A percentile compares a stretch with the other conserved stretches of the same genome.
phyloP scores from a whole-genome alignment of 495 filamentous ascomycete species.

The Aspergillus biplanus region DNA sequence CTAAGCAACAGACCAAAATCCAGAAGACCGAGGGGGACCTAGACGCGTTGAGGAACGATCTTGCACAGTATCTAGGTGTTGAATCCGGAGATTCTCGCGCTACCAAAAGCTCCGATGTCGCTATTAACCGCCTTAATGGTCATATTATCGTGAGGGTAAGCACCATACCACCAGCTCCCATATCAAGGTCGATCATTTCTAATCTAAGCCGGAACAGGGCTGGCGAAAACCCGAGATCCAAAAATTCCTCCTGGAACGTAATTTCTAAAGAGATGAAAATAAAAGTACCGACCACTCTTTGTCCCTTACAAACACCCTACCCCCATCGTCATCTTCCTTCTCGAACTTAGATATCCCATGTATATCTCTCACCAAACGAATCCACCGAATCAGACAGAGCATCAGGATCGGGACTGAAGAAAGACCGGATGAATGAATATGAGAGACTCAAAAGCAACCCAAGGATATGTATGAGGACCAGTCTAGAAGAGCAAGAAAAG shows the following conservation, averaged over 20 bases:
- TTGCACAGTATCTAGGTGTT: slow-evolving; percentile 53
- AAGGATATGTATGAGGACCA: not conserved
- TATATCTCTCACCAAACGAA: slow-evolving; percentile 3
- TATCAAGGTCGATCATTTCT: slow-evolving; percentile 2
- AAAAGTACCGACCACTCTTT: slow-evolving; percentile 1
- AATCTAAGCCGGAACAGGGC: slow-evolving; percentile 35
- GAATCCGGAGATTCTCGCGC: slow-evolving; percentile 31
- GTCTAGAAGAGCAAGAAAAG: not conserved
- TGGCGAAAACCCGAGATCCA: slow-evolving; percentile 56
- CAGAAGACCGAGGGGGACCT: slow-evolving; percentile 78
- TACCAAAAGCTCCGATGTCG: slow-evolving; percentile 45
- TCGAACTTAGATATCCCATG: slow-evolving; percentile 9
- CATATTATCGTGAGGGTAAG: slow-evolving; percentile 67
- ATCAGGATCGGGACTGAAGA: not conserved
- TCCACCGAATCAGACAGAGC: not conserved
- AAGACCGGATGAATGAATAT: not conserved
- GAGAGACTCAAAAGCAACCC: not conserved
- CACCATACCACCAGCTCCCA: slow-evolving; percentile 3
- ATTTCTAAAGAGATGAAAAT: slow-evolving; percentile 40
- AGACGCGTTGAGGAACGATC: slow-evolving; percentile 53
- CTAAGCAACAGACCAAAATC: slow-evolving; percentile 72
- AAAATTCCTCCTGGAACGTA: slow-evolving; percentile 50
- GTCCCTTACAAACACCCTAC: not conserved
- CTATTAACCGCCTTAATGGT: slow-evolving; percentile 61
- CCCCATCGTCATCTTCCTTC: slow-evolving; percentile 3